Base-by-base conservation (phyloP, 139 green algal species). In the Picochlorum costavermella region DNA sequence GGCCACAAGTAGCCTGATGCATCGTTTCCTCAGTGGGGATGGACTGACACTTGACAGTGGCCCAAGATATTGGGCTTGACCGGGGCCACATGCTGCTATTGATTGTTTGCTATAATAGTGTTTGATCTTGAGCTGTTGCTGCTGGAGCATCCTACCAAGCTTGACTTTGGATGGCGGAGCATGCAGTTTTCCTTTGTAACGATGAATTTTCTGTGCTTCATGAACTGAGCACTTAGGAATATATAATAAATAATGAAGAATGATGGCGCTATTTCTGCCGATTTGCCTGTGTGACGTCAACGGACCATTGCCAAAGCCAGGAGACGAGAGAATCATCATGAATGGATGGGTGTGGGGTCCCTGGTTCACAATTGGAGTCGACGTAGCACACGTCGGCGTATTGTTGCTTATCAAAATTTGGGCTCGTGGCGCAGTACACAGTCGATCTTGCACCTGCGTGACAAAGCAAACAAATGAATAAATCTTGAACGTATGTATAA, bases 301-400 rank as follows among this genome's bases (percentile, higher is more conserved):
- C 66, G 4, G 75, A 85, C 84, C 84, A 90, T 28, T 74, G 23
- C 84, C 84, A 90, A 59, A 90, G 65, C 84, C 83, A 90, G 8
- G 43, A 37, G 0, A 69, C 77, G 46, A 67, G 44, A 16, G 28
- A 28, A 3, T 68, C 31, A 58, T 88, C 78, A 31, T 65, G 50
- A 9, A 68, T 66, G 16, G 59, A 14, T 10, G 25, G 23, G 60
- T 63, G 73, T 23, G 82, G 73, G 20, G 40, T 30, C 9, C 67
- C 36, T 31, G 71, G 74, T 1, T 60, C 11, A 55, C 77, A 84
- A 63, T 78, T 81, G 25, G 73, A 79, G 58, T 81, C 67, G 26
- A 88, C 77, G 55, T 87, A 90, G 48, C 71, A 82, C 30, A 60
- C 81, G 67, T 20, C 20, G 67, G 50, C 58, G 65, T 5, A 46